Base-by-base conservation (phyloP, 345 rosid genomes). In the Eucalyptus cloeziana region DNA sequence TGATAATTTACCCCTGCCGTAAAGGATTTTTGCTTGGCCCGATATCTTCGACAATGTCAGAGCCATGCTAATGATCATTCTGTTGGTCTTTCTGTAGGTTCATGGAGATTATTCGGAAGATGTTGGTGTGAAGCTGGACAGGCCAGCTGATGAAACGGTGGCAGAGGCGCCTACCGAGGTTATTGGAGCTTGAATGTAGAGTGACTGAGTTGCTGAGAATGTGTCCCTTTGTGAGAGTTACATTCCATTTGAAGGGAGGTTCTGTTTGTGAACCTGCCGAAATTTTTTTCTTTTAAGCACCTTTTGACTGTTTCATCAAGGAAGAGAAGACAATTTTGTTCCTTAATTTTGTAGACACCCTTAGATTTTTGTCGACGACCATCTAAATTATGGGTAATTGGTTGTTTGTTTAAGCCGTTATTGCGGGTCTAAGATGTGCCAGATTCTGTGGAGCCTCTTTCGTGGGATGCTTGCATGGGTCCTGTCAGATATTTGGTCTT, bases 81-180 rank as follows among this genome's bases (percentile, higher is more conserved):
- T 10, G 47, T 40, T 76, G 85, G 47, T 76, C 30, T 76, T 21
- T 40, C 30, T 76, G 44, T 40, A 97, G 99, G 97, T 97, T 89
- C 99, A 96, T 40, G 99, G 99, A 11, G 99, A 96, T 89, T 92
- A 92, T 88, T 92, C 98, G 0, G 99, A 96, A 51, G 99, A 97
- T 94, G 93, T 96, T 87, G 98, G 99, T 60, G 91, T 94, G 71
- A 96, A 96, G 93, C 80, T 97, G 85, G 99, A 96, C 8, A 94
- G 99, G 94, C 95, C 98, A 0, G 98, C 94, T 15, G 99, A 97
- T 30, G 99, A 97, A 90, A 85, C 94, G 4, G 89, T 92, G 88
- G 94, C 91, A 0, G 99, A 97, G 91, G 96, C 88, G 43, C 88
- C 96, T 86, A 89, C 94, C 25, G 98, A 94, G 85, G 91, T 93